phyloP scores from a whole-genome alignment of 805 yeast genomes.

The Metschnikowia peoriensis region DNA sequence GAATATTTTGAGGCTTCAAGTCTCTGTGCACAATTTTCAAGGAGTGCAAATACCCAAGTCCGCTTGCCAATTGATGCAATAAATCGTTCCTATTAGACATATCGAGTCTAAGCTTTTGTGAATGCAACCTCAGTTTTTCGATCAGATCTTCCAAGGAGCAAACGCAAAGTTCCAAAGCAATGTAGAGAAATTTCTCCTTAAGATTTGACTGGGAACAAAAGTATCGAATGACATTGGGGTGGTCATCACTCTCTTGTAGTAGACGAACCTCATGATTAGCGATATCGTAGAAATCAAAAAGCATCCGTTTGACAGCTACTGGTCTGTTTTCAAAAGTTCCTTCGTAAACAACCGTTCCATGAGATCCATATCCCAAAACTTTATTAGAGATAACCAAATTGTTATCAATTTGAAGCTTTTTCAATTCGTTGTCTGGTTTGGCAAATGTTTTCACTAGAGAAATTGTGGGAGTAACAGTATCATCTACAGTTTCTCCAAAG shows the following conservation, averaged over 20 bases:
- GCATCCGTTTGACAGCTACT: conserved; percentile 93
- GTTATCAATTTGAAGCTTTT: conserved; percentile 43
- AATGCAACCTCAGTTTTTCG: conserved; percentile 43
- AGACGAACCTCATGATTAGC: conserved; percentile 89
- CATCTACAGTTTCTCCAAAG: conserved; percentile 7
- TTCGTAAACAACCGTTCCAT: conserved; percentile 90
- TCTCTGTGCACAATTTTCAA: conserved; percentile 93
- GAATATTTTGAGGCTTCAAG: conserved; percentile 88
- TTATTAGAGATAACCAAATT: conserved; percentile 65
- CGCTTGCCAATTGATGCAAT: conserved; percentile 75
- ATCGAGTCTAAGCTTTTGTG: conserved; percentile 22
- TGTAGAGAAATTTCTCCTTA: conserved; percentile 76
- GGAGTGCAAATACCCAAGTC: conserved; percentile 82
- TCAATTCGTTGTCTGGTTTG: conserved; percentile 16
- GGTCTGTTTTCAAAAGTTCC: conserved; percentile 91
- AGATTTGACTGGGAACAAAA: conserved; percentile 85
- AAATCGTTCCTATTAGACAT: conserved; percentile 34
- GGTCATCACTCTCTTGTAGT: conserved; percentile 92
- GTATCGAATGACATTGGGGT: conserved; percentile 90
- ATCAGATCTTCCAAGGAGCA: conserved; percentile 86
- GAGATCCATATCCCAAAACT: conserved; percentile 92
- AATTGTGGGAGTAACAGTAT: conserved; percentile 19
- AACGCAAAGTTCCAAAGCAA: conserved; percentile 88
- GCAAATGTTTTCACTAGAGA: conserved; percentile 27
- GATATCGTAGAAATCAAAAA: conserved; percentile 87